Base-by-base conservation (phyloP, 495 filamentous ascomycete species). In the Hyaloscypha finlandica region DNA sequence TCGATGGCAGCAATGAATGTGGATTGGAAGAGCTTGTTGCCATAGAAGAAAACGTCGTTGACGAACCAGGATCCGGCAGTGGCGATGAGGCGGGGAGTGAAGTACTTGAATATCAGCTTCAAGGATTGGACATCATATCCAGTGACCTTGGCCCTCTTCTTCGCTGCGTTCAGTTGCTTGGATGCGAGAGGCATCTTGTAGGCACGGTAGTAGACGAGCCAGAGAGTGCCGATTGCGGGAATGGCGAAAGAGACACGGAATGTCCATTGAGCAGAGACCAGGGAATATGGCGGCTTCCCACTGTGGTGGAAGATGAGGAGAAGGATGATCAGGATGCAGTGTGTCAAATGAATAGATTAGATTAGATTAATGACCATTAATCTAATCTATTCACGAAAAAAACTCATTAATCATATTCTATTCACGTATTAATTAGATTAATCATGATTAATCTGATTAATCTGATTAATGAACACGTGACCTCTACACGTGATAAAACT, bases 41-140 rank as follows among this genome's bases (percentile, higher is more conserved):
- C 93, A 78, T 97, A 96, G 81, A 97, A 97, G 85, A 96, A 96
- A 22, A 96, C 86, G 77, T 97, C 93, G 75, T 97, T 97, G 80
- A 85, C 87, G 75, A 90, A 97, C 92, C 93, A 97, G n/a, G 85
- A 84, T 57, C 88, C 88, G 22, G 91, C 86, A 30, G 93, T 96
- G 25, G 93, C 93, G 16, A 97, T 73, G 37, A 96, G 77, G 57
- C 93, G 91, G 58, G 87, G 86, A 56, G 91, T 90, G 61, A 96
- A 97, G 82, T 91, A 85, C 30, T 80, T 84, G 81, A 91, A 86
- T 29, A 90, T 91, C 63, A 92, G 72, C 48, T 83, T 83, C 33
- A 97, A 84, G 16, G 93, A 95, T 65, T 89, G 74, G n/a, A 87
- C 77, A 74, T 97, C 93, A 77, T 97, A 96, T 55, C 93, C 93